Evolutionary conservation across 495 filamentous ascomycete genomes (phyloP).

Genomic region (Penicillium paradoxum): DNA sequence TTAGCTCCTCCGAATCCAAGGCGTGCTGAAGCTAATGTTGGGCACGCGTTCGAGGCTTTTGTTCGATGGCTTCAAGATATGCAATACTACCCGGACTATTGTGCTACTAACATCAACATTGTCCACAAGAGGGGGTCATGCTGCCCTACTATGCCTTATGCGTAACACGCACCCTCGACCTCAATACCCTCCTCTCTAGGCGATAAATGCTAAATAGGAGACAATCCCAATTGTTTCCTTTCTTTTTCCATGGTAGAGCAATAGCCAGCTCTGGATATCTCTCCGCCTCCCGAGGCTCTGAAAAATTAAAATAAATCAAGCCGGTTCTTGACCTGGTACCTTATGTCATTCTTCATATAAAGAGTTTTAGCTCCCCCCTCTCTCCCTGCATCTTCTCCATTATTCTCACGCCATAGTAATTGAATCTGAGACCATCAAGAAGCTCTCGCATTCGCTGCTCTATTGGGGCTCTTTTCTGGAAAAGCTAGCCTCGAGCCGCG

Average conservation of each 20-base stretch:
- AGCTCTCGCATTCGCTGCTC: conserved; percentile 19
- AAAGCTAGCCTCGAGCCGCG: background rate
- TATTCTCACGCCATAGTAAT: conserved; percentile 23
- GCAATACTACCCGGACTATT: background rate
- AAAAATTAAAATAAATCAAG: background rate
- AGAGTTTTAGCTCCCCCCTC: conserved; percentile 3
- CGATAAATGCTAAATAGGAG: background rate
- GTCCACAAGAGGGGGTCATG: background rate
- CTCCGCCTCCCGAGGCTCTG: conserved; percentile 3
- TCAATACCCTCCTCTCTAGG: background rate
- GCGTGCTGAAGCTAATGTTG: background rate
- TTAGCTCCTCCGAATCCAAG: conserved; percentile 7
- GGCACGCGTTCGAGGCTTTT: background rate
- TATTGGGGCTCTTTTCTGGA: conserved; percentile 8
- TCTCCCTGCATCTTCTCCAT: conserved; percentile 1
- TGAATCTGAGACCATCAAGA: conserved; percentile 13
- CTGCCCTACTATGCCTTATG: background rate
- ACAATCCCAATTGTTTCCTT: background rate
- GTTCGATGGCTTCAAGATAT: background rate
- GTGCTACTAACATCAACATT: background rate
- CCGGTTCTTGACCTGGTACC: background rate
- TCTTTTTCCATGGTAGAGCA: conserved; percentile 1
- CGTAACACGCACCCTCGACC: background rate
- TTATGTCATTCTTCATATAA: conserved; percentile 15
- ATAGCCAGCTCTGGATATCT: background rate